These are phyloP conservation scores for Ceratobasidium sp. DNA, from an alignment of 1,284 basidiomycete genomes.

Conservation along the genomic window DNA sequence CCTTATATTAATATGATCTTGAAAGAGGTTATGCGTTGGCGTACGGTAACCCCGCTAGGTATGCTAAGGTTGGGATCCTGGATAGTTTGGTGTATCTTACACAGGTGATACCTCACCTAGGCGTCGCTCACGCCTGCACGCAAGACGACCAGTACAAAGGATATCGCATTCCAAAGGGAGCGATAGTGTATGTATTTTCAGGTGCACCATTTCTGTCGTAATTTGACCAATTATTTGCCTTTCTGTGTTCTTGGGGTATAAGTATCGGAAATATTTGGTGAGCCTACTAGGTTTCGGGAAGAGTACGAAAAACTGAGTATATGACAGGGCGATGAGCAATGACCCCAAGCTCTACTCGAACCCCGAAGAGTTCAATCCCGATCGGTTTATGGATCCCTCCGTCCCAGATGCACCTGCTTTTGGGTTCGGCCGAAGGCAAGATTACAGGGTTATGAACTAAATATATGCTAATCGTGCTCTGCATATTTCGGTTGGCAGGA, in stretches of 20 bases:
- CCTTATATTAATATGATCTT: constrained; percentile 5
- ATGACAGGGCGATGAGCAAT: constrained; percentile 39
- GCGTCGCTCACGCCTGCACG: constrained; percentile 2
- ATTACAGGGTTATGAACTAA: no score
- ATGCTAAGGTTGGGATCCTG: no score
- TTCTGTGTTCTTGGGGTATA: no score
- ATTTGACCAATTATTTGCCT: not conserved
- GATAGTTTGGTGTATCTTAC: not conserved
- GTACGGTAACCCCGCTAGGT: constrained; percentile 2
- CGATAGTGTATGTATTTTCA: constrained; percentile 19
- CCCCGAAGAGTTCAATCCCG: constrained; percentile 45
- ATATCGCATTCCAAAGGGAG: constrained; percentile 20
- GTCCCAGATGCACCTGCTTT: constrained; percentile 5
- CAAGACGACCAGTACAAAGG: constrained; percentile 22
- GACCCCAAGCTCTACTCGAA: constrained; percentile 41
- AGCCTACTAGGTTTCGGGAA: no score
- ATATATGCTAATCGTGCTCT: no score
- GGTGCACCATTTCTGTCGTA: not conserved
- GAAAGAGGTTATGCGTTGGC: constrained; percentile 12
- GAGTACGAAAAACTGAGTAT: no score
- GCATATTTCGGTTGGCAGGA: not conserved
- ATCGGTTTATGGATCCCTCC: constrained; percentile 44
- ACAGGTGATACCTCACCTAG: not conserved
- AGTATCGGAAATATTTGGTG: constrained; percentile 44
- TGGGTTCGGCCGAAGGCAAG: constrained; percentile 6